Percentiles rank a stretch among this genome's conserved stretches.
Evolutionary conservation across 371 early-diverging fungal genomes (phyloP).

Genomic region (Blakeslea trispora): DNA sequence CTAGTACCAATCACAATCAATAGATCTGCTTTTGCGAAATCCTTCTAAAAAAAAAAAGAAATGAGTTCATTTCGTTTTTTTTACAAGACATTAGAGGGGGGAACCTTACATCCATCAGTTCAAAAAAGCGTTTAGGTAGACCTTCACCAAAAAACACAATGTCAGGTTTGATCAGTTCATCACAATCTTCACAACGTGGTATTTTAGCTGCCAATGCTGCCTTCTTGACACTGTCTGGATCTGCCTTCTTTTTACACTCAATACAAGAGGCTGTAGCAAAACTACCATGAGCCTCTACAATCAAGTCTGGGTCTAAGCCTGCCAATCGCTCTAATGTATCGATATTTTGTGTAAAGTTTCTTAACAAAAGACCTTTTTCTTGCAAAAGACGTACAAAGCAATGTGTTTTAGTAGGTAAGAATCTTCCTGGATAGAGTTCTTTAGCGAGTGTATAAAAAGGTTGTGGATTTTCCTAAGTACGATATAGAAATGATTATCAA

Average conservation of each 20-base stretch:
- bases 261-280: slow-evolving; percentile 86
- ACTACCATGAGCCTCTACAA: slow-evolving; percentile 96
- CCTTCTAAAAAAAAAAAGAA: too few species aligned
- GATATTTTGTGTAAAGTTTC: slow-evolving; percentile 95
- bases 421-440: slow-evolving; percentile 89
- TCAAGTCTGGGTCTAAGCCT: slow-evolving; percentile 67
- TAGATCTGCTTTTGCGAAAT: slow-evolving; percentile 77
- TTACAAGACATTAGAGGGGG: neutral
- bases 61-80: too few species aligned
- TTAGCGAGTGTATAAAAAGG: slow-evolving; percentile 91
- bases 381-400: slow-evolving; percentile 81
- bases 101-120: slow-evolving; percentile 44
- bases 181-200: slow-evolving; percentile 70
- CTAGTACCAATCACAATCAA: slow-evolving; percentile 93
- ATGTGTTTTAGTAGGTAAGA: slow-evolving; percentile 83
- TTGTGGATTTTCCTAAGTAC: slow-evolving; percentile 66
- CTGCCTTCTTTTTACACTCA: slow-evolving; percentile 44
- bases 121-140: slow-evolving; percentile 79
- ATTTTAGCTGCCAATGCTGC: slow-evolving; percentile 59
- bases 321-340: slow-evolving; percentile 92
- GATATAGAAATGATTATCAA: too few species aligned
- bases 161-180: slow-evolving; percentile 85
- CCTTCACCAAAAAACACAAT: slow-evolving; percentile 95
- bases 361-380: slow-evolving; percentile 70
- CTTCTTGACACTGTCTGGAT: slow-evolving; percentile 39